Conservation (phyloP, 1,284 basidiomycete species). For the Chalciporus sp. region DNA sequence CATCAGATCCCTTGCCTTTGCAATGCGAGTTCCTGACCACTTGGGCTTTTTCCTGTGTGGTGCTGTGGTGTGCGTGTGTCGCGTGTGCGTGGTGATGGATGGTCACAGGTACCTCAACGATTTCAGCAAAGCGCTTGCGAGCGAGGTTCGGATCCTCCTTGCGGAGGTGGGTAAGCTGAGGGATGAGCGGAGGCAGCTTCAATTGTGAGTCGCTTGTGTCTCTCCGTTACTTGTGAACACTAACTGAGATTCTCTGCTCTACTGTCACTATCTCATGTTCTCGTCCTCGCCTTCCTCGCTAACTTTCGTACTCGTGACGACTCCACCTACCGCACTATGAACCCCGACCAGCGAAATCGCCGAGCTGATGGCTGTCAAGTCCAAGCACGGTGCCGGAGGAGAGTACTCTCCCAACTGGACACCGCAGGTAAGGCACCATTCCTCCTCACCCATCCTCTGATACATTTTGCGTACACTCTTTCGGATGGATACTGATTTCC, state of each 20-base stretch:
- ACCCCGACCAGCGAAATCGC: conserved; percentile 61
- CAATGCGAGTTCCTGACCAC: background rate
- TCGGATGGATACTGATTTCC: background rate
- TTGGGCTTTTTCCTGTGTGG: conserved; percentile 1
- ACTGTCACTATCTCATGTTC: background rate
- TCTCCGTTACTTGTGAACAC: background rate
- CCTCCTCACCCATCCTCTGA: background rate
- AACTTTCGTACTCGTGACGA: background rate
- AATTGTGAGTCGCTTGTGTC: conserved; percentile 54
- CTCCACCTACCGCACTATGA: background rate
- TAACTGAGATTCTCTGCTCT: background rate
- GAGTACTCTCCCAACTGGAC: conserved; percentile 70
- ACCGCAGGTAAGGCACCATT: conserved; percentile 45
- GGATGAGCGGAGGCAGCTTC: conserved; percentile 69
- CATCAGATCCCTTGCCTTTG: conserved; percentile 1
- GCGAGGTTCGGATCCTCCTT: conserved; percentile 60
- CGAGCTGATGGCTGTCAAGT: conserved; percentile 73
- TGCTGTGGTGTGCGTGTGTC: background rate
- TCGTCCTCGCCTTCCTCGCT: conserved; percentile 2
- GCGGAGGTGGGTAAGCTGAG: conserved; percentile 74
- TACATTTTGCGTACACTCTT: background rate
- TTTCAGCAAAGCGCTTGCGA: conserved; percentile 66
- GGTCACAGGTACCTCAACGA: conserved; percentile 63
- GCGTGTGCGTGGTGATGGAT: background rate
- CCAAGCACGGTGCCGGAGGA: conserved; percentile 71